Base-by-base conservation (phyloP, 768 basidiomycete genomes). In the Phanerochaete carnosa region DNA sequence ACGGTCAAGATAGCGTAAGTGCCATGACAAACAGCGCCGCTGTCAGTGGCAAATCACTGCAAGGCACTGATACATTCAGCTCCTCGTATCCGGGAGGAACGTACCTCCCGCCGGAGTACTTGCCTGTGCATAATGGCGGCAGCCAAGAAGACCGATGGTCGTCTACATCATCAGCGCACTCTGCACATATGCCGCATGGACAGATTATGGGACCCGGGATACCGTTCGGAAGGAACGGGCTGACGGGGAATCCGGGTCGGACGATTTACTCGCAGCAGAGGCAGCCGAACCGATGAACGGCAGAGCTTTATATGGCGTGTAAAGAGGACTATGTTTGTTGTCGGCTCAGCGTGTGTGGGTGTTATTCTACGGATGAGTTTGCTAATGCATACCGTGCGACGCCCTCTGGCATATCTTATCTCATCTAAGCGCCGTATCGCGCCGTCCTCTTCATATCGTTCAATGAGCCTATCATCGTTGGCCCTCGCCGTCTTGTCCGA, bases 251-350 rank as follows among this genome's bases (percentile, higher is more conserved):
- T 39, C 69, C 69, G 9, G 70, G 70, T 37, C 64, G 70, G 47
- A 69, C 69, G 30, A 71, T 71, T 15, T 71, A 71, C 51, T 69
- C 67, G 46, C 64, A 65, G 37, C 66, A 68, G 32, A 65, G 63
- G 15, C 58, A 61, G 50, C 57, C 62, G 39, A 60, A 57, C 26
- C 59, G 55, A 53, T 62, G 33, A 54, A 22, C 39, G 50, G 33
- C 51, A 15, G 33, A 15, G 13, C 43, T 19, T n/a, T 12, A n/a
- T n/a, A n/a, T n/a, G n/a, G n/a, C n/a, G 26, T 28, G 26, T 13
- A 4, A 47, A 19, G 6, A 43, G 39, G 39, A 19, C 16, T 43
- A 8, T 43, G 11, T 7, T 43, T 9, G 8, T 43, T 49, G 8
- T 52, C 29, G 49, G 32, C 23, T n/a, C 3, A 13, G 6, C 22